These are phyloP conservation scores for Taiozyma sp. DNA, from an alignment of 1,139 yeast species.

Conservation along the genomic window DNA sequence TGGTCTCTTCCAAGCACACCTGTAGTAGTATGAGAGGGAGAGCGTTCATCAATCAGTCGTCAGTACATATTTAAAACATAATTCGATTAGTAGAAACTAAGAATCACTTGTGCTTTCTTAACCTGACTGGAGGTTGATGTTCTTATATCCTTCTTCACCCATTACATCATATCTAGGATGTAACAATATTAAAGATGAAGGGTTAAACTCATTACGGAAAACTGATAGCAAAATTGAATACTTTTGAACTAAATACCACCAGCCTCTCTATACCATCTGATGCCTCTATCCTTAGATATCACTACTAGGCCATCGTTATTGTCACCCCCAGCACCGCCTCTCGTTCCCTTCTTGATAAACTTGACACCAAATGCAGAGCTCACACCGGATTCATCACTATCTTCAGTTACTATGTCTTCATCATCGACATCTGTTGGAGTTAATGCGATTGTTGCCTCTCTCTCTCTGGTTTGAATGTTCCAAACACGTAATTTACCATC, in stretches of 20 bases:
- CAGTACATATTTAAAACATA: too few species aligned
- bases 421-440: slow-evolving; percentile 59
- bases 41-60: too few species aligned
- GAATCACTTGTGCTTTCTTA: too few species aligned
- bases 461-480: slow-evolving; percentile 71
- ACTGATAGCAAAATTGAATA: too few species aligned
- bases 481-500: slow-evolving; percentile 82
- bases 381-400: slow-evolving; percentile 36
- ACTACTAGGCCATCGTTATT: slow-evolving; percentile 78
- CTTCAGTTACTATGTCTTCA: slow-evolving; percentile 33
- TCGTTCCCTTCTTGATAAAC: slow-evolving; percentile 55
- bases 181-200: too few species aligned
- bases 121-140: too few species aligned
- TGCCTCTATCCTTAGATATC: slow-evolving; percentile 79
- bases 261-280: slow-evolving; percentile 95
- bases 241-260: slow-evolving; percentile 47
- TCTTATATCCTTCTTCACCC: too few species aligned
- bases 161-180: too few species aligned
- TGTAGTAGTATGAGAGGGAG: too few species aligned
- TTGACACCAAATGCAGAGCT: slow-evolving; percentile 40
- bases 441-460: slow-evolving; percentile 69
- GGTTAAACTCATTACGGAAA: too few species aligned
- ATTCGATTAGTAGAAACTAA: too few species aligned
- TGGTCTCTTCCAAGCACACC: too few species aligned
- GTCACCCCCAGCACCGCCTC: slow-evolving; percentile 64